These are phyloP conservation scores for Polyporus arcularius DNA, from an alignment of 768 basidiomycete species.

Conservation along the genomic window DNA sequence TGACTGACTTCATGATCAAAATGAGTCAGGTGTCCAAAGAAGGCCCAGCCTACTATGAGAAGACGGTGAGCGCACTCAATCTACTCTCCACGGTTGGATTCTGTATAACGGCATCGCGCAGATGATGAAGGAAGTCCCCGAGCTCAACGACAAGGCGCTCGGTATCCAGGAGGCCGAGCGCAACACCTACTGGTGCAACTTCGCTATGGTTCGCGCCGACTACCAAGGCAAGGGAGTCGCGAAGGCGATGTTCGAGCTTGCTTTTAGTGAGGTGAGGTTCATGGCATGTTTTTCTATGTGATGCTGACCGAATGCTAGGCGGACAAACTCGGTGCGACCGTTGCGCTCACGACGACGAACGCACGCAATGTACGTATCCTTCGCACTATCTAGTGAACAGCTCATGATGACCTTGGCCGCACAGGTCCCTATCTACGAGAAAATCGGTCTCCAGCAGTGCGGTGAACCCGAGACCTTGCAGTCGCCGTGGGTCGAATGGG, in stretches of 20 bases:
- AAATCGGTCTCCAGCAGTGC: not conserved
- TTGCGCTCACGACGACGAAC: conserved; percentile 16
- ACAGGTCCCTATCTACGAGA: conserved; percentile 6
- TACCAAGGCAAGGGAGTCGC: conserved; percentile 19
- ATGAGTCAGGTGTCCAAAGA: conserved; percentile 1
- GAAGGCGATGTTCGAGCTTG: conserved; percentile 14
- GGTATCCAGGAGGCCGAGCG: conserved; percentile 3
- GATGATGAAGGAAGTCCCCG: not conserved
- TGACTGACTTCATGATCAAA: conserved; percentile 10
- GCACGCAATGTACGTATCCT: conserved; percentile 12
- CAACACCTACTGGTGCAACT: conserved; percentile 18
- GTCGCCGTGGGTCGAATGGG: conserved; percentile 5
- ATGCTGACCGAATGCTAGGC: conserved; percentile 3
- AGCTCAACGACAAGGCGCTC: not conserved
- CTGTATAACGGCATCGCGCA: not conserved
- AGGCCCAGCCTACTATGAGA: conserved; percentile 6
- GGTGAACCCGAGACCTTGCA: not conserved
- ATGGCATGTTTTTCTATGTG: not conserved
- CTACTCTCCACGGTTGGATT: no score
- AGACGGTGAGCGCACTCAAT: not conserved
- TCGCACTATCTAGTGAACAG: not conserved
- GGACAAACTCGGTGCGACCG: conserved; percentile 1
- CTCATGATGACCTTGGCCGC: not conserved
- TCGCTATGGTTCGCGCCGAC: conserved; percentile 13
- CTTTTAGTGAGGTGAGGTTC: conserved; percentile 4